phyloP scores from a whole-genome alignment of 2,329 filamentous ascomycete genomes.

The Aspergillus awamori region DNA sequence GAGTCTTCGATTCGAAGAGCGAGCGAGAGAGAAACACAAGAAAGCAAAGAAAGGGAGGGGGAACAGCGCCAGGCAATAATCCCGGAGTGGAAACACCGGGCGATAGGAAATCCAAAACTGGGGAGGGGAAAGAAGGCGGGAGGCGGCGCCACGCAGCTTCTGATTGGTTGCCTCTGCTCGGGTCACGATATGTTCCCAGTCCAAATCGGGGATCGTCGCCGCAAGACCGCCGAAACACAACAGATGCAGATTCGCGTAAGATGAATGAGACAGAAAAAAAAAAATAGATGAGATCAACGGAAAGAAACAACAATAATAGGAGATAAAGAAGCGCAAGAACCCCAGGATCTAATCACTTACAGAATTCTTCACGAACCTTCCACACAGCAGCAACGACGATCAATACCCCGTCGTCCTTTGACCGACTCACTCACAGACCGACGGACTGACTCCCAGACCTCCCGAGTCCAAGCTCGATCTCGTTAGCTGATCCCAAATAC shows the following conservation, averaged over 20 bases:
- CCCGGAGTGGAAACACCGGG: not conserved
- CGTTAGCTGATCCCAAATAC: conserved; percentile 9
- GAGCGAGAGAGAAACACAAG: not conserved
- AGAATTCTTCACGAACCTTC: not conserved
- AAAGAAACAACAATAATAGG: not conserved
- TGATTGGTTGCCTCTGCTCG: conserved; percentile 18
- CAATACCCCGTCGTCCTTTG: not conserved
- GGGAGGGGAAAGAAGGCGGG: conserved; percentile 5
- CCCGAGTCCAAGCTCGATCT: not conserved
- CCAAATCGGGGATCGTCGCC: conserved; percentile 1
- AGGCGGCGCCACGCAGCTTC: conserved; percentile 17
- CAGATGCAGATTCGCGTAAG: not conserved
- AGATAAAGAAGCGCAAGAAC: no score
- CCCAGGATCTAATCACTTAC: no score
- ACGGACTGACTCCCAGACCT: not conserved
- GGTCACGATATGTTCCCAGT: conserved; percentile 4
- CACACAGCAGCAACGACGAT: not conserved
- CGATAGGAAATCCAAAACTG: conserved; percentile 5
- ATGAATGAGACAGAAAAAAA: not conserved
- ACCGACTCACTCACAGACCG: not conserved
- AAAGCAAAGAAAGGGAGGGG: no score
- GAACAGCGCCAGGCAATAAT: no score
- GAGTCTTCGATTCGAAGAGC: not conserved
- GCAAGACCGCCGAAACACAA: conserved; percentile 1
- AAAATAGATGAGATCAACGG: not conserved